Evolutionary conservation across 768 basidiomycete species (phyloP).

Genomic region (Phlebiopsis flavidoalba): DNA sequence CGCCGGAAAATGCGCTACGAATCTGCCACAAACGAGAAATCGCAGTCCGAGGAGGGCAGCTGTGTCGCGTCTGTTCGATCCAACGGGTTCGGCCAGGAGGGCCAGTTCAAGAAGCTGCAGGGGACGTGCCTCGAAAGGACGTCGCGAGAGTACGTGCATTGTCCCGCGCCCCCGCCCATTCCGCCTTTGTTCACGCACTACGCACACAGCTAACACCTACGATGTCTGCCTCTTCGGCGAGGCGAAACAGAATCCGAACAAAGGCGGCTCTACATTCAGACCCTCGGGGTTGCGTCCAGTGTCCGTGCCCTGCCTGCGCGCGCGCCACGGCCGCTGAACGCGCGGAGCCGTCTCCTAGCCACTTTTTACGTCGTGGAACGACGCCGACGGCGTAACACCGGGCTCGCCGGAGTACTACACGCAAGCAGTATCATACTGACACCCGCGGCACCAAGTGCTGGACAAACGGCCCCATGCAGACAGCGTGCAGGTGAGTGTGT

Average conservation of each 20-base stretch:
- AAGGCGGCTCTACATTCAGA: slow-evolving; percentile 67
- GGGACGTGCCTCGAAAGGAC: slow-evolving; percentile 71
- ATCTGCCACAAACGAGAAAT: slow-evolving; percentile 44
- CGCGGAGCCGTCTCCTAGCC: slow-evolving; percentile 39
- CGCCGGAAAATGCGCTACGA: slow-evolving; percentile 59
- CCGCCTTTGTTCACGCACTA: background rate
- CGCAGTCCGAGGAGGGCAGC: slow-evolving; percentile 50
- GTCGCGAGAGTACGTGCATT: slow-evolving; percentile 78
- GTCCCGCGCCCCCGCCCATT: background rate
- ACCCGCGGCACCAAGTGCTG: slow-evolving; percentile 85
- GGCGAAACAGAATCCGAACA: slow-evolving; percentile 83
- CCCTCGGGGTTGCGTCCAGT: slow-evolving; percentile 72
- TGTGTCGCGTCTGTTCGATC: slow-evolving; percentile 60
- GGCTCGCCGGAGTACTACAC: slow-evolving; percentile 75
- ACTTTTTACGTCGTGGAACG: slow-evolving; percentile 82
- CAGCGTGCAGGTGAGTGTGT: slow-evolving; percentile 57
- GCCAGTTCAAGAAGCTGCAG: slow-evolving; percentile 96
- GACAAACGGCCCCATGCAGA: slow-evolving; percentile 96
- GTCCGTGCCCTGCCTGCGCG: background rate
- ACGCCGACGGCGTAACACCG: slow-evolving; percentile 43
- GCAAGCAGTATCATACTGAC: slow-evolving; percentile 79
- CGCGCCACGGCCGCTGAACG: background rate
- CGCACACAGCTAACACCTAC: slow-evolving; percentile 78
- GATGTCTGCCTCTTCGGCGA: slow-evolving; percentile 89
- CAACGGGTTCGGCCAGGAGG: slow-evolving; percentile 66